phyloP scores from a whole-genome alignment of 148 eudicot species.

The Camellia japonica region DNA sequence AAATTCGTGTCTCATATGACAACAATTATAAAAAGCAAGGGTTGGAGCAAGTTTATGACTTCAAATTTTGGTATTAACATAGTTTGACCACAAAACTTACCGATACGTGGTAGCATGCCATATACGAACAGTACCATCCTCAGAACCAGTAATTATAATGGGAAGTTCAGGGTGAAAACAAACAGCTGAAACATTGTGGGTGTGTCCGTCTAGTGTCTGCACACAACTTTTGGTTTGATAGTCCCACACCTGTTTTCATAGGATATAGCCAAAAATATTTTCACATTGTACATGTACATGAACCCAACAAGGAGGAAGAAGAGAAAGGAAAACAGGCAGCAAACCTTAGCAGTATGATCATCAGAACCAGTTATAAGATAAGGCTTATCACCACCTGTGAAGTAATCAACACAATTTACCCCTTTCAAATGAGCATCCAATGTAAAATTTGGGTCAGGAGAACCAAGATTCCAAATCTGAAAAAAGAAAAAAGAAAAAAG shows the following conservation, averaged over 20 bases:
- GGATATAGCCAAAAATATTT: neutral
- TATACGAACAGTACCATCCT: conserved; percentile 86
- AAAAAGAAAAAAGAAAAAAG: too few relatives aligned
- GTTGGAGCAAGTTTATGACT: neutral
- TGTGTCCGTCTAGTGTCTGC: conserved; percentile 89
- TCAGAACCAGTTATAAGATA: conserved; percentile 89
- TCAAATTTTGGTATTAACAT: neutral
- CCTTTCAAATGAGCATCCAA: conserved; percentile 92
- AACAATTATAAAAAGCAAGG: neutral
- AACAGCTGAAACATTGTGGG: conserved; percentile 86
- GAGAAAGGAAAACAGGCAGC: conserved; percentile 10
- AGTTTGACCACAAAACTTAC: conserved; percentile 26
- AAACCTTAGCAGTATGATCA: conserved; percentile 94
- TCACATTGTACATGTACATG: neutral
- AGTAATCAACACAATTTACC: conserved; percentile 87
- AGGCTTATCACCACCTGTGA: conserved; percentile 86
- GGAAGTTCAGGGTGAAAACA: conserved; percentile 95
- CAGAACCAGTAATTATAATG: conserved; percentile 86
- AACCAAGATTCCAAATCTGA: conserved; percentile 94
- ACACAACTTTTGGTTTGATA: conserved; percentile 90
- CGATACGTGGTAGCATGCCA: conserved; percentile 93
- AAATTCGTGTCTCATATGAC: neutral
- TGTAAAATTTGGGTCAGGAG: conserved; percentile 84
- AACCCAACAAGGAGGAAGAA: neutral
- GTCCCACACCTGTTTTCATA: conserved; percentile 77